phyloP scores from a whole-genome alignment of 1,284 basidiomycete species.

The Ustilago sp. region DNA sequence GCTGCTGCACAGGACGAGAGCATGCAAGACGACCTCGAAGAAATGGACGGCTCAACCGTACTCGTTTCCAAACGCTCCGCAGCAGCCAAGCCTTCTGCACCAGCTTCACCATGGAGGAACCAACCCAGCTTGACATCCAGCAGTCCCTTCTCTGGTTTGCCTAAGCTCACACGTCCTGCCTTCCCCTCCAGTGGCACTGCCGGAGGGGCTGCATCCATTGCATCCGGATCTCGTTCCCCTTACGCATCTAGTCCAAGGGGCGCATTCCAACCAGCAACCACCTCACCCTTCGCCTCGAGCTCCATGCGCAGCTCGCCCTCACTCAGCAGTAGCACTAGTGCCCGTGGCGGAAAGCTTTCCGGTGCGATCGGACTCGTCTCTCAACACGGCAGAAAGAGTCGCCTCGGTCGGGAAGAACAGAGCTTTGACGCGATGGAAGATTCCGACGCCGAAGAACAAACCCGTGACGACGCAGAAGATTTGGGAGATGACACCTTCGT shows the following conservation, averaged over 20 bases:
- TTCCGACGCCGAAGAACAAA: conserved; percentile 22
- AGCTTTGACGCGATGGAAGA: conserved; percentile 18
- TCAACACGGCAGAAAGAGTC: conserved; percentile 41
- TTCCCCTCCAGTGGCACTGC: not conserved
- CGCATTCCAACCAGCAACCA: conserved; percentile 36
- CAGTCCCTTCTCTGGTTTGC: conserved; percentile 52
- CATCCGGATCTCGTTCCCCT: conserved; percentile 34
- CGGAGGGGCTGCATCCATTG: conserved; percentile 16
- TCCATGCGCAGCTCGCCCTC: conserved; percentile 39
- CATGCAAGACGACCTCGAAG: conserved; percentile 31
- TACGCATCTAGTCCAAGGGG: conserved; percentile 28
- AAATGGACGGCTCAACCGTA: conserved; percentile 34
- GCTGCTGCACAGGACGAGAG: conserved; percentile 16
- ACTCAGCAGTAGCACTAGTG: not conserved
- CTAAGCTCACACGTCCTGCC: conserved; percentile 37
- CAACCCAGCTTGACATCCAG: conserved; percentile 45
- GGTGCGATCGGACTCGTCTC: conserved; percentile 44
- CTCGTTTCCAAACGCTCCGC: conserved; percentile 13
- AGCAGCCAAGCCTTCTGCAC: conserved; percentile 1
- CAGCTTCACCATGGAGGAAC: conserved; percentile 45
- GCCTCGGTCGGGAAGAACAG: conserved; percentile 20
- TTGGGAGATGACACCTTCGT: conserved; percentile 44
- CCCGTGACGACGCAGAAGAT: conserved; percentile 9
- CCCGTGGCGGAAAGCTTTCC: conserved; percentile 14
- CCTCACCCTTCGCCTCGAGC: conserved; percentile 32